Percentiles rank a stretch among this genome's conserved stretches.
phyloP scores from a whole-genome alignment of 129 eudicot genomes.

The Flaveria brownii region DNA sequence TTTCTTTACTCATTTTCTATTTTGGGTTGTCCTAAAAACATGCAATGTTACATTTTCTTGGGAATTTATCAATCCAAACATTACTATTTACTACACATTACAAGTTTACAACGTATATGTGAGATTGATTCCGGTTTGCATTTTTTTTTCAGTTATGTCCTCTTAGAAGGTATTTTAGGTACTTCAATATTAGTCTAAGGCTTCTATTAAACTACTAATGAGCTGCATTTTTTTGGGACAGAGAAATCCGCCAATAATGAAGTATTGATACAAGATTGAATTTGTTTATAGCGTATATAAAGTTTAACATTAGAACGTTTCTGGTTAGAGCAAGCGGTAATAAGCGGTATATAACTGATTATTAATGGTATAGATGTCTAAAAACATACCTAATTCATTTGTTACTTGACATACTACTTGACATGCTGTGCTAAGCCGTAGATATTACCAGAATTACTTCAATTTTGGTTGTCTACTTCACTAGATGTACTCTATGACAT shows the following conservation, averaged over 20 bases:
- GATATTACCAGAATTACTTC: neutral
- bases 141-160: neutral
- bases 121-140: neutral
- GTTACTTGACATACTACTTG: neutral
- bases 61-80: neutral
- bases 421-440: neutral
- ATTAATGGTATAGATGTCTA: neutral
- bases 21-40: constrained; percentile 5
- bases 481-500: constrained; percentile 3
- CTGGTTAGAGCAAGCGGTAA: neutral
- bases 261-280: neutral
- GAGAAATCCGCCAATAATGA: neutral
- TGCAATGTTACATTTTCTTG: neutral
- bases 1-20: constrained; percentile 16
- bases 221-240: neutral
- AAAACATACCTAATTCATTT: neutral
- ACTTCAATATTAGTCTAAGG: neutral
- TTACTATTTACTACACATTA: neutral
- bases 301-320: neutral
- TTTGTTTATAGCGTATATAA: neutral
- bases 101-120: neutral
- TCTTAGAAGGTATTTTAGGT: neutral
- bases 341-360: neutral
- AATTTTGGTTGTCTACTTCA: constrained; percentile 1
- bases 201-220: neutral